phyloP scores from a whole-genome alignment of 23 red algal genomes.

The Gracilaria caudata region DNA sequence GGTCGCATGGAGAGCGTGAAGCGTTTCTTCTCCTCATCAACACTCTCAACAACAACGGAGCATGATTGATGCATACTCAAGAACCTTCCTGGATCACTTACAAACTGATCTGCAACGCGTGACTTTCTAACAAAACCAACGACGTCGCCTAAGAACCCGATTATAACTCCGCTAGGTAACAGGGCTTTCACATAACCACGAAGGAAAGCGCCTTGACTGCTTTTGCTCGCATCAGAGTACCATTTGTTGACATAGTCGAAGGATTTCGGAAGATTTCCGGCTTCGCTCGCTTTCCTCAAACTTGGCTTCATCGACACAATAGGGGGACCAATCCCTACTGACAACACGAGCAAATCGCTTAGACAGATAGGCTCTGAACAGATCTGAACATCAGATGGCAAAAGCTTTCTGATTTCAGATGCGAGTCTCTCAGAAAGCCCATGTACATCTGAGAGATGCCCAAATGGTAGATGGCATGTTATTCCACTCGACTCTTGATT shows the following conservation, averaged over 20 bases:
- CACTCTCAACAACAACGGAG: conserved; percentile 22
- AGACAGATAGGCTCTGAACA: neutral
- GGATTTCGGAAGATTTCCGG: conserved; percentile 6
- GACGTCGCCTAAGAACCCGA: conserved; percentile 70
- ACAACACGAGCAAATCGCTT: conserved; percentile 27
- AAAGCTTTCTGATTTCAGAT: conserved; percentile 10
- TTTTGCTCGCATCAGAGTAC: neutral
- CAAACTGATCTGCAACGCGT: conserved; percentile 58
- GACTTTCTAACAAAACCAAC: conserved; percentile 53
- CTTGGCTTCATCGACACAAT: conserved; percentile 52
- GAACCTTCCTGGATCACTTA: conserved; percentile 48
- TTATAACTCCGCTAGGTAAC: conserved; percentile 48
- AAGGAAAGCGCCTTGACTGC: neutral
- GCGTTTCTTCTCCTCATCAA: conserved; percentile 48
- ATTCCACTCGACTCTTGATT: neutral
- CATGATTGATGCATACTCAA: conserved; percentile 64
- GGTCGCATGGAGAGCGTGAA: conserved; percentile 42
- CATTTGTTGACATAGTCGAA: conserved; percentile 16
- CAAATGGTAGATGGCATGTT: conserved; percentile 50
- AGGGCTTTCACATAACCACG: conserved; percentile 70
- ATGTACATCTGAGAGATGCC: conserved; percentile 52
- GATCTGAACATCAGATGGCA: neutral
- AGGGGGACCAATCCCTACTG: conserved; percentile 13
- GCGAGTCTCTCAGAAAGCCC: conserved; percentile 43
- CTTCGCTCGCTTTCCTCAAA: conserved; percentile 18